Base-by-base conservation (phyloP, 768 basidiomycete species). In the Lepiota subincarnata region DNA sequence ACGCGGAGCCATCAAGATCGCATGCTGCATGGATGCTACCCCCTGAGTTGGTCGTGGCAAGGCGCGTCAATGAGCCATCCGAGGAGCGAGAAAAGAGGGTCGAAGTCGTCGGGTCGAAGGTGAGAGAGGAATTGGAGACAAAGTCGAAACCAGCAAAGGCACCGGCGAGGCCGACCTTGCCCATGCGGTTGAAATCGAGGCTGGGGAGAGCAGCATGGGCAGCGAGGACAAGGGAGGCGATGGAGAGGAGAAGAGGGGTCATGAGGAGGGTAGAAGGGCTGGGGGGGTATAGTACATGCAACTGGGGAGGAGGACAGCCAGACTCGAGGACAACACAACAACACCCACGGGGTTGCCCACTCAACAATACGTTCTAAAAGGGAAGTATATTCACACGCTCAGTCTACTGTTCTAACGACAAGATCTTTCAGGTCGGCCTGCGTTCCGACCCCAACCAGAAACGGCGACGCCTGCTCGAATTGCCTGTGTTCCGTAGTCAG, bases 111-210 rank as follows among this genome's bases (percentile, higher is more conserved):
- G 89, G 75, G 68, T 93, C 84, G 66, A 88, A 86, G 31, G 82
- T 64, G 60, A 80, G 64, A 44, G 71, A 64, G 28, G 81, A 68
- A 54, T 80, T 80, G 64, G 82, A 73, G 76, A 87, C 86, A 54
- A 94, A 64, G 64, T 87, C 87, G 57, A 99, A 74, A 41, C 94
- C 96, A 19, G 87, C 80, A 65, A 98, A 99, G 31, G 89, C 77
- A 53, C 96, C 96, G 22, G 86, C 84, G 38, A 98, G 77, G 53
- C 85, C 93, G 46, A 98, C 93, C 50, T 78, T 85, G 58, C 96
- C 96, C 91, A 99, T 95, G 49, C 87, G 85, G 63, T 77, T 65
- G 59, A 76, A 75, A 59, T 76, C 74, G 61, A 78, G 71, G 55
- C 68, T 66, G 48, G 74, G 74, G 48, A 72, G 55, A 53, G 71